Percentiles rank a stretch among this genome's conserved stretches.
Evolutionary conservation across 495 filamentous ascomycete species (phyloP).

Genomic region (Parachaetomium inaequale): DNA sequence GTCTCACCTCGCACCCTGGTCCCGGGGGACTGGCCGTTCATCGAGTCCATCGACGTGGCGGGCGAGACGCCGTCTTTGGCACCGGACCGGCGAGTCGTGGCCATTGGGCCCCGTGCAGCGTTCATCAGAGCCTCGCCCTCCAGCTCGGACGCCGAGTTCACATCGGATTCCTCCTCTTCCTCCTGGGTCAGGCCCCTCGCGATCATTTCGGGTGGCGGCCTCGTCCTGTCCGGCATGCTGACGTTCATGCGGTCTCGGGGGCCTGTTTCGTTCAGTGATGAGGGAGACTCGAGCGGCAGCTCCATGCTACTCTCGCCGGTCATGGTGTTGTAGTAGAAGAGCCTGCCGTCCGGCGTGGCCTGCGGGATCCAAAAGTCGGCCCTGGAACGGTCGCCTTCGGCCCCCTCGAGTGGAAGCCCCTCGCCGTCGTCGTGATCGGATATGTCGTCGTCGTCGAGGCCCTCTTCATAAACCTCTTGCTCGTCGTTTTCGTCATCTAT

Average conservation of each 20-base stretch:
- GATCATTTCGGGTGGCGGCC: slow-evolving; percentile 89
- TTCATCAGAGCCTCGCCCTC: slow-evolving; percentile 59
- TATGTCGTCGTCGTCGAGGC: slow-evolving; percentile 31
- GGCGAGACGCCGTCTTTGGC: slow-evolving; percentile 74
- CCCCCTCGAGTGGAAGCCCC: slow-evolving; percentile 66
- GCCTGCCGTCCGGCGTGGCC: slow-evolving; percentile 83
- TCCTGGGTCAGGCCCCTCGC: slow-evolving; percentile 77
- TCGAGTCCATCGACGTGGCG: slow-evolving; percentile 86
- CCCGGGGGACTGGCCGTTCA: slow-evolving; percentile 57
- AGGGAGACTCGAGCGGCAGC: slow-evolving; percentile 86
- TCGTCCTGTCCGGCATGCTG: slow-evolving; percentile 82
- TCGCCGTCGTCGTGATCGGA: slow-evolving; percentile 48
- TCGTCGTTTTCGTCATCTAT: slow-evolving; percentile 67
- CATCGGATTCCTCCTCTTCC: slow-evolving; percentile 77
- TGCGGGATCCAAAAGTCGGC: slow-evolving; percentile 98
- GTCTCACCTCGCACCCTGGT: slow-evolving; percentile 44
- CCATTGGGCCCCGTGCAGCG: slow-evolving; percentile 45
- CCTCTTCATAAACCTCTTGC: slow-evolving; percentile 41
- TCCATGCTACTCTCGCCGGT: slow-evolving; percentile 92
- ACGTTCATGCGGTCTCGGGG: slow-evolving; percentile 85
- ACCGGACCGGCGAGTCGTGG: slow-evolving; percentile 55
- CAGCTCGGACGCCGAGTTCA: slow-evolving; percentile 77
- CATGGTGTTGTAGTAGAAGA: slow-evolving; percentile 98
- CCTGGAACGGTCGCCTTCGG: slow-evolving; percentile 69
- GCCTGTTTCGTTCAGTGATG: slow-evolving; percentile 72